phyloP scores from a whole-genome alignment of 2,329 filamentous ascomycete species.

The Triangularia setosa region DNA sequence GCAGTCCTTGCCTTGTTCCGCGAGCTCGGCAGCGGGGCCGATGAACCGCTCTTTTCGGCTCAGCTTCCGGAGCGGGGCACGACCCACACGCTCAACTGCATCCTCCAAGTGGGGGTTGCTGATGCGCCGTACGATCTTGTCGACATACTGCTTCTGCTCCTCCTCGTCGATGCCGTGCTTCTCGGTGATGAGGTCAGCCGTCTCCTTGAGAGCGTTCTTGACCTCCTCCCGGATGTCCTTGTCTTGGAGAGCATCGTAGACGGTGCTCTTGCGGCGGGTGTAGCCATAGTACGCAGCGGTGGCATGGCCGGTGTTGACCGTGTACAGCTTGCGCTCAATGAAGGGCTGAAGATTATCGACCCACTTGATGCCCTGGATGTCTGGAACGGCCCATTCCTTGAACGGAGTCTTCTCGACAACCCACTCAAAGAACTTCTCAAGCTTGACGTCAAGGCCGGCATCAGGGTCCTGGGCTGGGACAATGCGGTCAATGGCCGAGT shows the following conservation, averaged over 20 bases:
- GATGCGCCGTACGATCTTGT: conserved; percentile 89
- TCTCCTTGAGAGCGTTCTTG: conserved; percentile 76
- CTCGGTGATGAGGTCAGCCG: conserved; percentile 75
- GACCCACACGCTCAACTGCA: conserved; percentile 89
- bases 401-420: conserved; percentile 89
- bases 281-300: conserved; percentile 95
- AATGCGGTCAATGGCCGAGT: conserved; percentile 97
- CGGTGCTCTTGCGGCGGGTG: conserved; percentile 77
- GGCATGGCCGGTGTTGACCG: conserved; percentile 96
- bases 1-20: conserved; percentile 71
- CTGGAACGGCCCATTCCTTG: conserved; percentile 62
- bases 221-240: conserved; percentile 76
- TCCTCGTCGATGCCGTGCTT: conserved; percentile 76
- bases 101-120: conserved; percentile 92
- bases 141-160: conserved; percentile 81
- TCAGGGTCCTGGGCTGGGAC: conserved; percentile 83
- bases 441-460: conserved; percentile 82
- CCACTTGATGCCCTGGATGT: conserved; percentile 87
- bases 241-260: conserved; percentile 85
- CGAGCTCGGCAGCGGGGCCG: conserved; percentile 83
- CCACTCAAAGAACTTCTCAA: conserved; percentile 99
- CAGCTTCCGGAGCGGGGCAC: conserved; percentile 90
- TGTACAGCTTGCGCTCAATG: conserved; percentile 99
- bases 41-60: conserved; percentile 95
- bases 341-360: conserved; percentile 88